These are phyloP conservation scores for Comarum palustre DNA, from an alignment of 306 rosid genomes.

Conservation along the genomic window DNA sequence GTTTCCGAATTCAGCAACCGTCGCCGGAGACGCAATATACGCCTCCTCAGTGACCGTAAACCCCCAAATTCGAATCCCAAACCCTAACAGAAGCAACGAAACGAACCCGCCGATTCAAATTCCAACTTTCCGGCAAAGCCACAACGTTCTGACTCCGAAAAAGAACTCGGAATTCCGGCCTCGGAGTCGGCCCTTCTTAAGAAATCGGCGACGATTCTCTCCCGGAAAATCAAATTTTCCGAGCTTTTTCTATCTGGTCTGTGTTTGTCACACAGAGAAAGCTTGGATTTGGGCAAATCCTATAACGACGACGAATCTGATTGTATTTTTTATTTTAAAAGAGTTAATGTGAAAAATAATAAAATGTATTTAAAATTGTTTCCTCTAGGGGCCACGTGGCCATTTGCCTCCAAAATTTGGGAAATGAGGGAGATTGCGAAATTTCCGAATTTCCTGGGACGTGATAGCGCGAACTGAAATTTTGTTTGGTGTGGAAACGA, in stretches of 20 bases:
- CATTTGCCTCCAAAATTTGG: no score
- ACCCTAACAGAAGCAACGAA: conserved; percentile 17
- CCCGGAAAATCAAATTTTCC: neutral
- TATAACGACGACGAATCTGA: neutral
- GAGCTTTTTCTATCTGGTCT: conserved; percentile 12
- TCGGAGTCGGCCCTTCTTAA: neutral
- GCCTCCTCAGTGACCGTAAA: neutral
- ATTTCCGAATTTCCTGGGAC: no score
- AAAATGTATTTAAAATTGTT: no score
- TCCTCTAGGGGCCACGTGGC: no score
- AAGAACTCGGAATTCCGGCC: conserved; percentile 3
- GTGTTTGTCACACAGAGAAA: conserved; percentile 6
- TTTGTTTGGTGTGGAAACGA: no score
- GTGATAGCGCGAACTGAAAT: no score
- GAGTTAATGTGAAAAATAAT: no score
- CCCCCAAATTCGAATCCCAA: conserved; percentile 19
- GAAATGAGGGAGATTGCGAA: no score
- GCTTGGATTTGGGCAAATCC: neutral
- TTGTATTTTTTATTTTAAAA: no score
- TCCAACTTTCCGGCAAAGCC: conserved; percentile 5
- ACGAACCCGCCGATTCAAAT: neutral
- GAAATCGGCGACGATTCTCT: neutral
- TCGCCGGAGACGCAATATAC: neutral
- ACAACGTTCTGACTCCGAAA: neutral
- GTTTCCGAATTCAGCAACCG: neutral